A percentile compares a stretch with the other conserved stretches of the same genome.
These are phyloP conservation scores for Oryza glaberrima DNA, from an alignment of 176 grass and related monocot species.

Conservation along the genomic window DNA sequence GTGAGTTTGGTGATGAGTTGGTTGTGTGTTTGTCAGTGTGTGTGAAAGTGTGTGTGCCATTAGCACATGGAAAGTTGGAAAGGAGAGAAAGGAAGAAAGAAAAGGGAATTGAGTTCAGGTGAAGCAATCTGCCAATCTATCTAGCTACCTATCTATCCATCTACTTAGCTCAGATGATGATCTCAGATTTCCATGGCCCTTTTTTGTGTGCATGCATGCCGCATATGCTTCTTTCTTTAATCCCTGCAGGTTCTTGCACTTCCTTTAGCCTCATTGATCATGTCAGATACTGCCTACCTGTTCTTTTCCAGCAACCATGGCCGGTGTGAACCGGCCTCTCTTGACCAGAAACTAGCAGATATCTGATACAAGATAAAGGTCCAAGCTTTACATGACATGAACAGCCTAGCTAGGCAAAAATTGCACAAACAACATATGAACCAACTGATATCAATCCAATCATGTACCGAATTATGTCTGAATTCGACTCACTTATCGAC, in stretches of 20 bases:
- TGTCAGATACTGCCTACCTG: slow-evolving; percentile 32
- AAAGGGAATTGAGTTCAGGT: slow-evolving; percentile 66
- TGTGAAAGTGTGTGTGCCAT: slow-evolving; percentile 55
- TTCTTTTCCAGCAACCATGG: slow-evolving; percentile 41
- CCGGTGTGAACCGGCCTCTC: background rate
- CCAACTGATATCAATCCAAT: background rate
- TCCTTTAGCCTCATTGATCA: slow-evolving; percentile 1
- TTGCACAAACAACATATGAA: background rate
- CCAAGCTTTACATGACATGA: slow-evolving; percentile 1
- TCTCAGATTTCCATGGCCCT: slow-evolving; percentile 43
- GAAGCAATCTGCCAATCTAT: slow-evolving; percentile 51
- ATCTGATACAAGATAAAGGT: background rate
- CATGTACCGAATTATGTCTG: background rate
- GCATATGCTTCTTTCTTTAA: slow-evolving; percentile 51
- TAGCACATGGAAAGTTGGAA: slow-evolving; percentile 83
- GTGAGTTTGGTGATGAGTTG: slow-evolving; percentile 43
- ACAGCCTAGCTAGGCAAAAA: background rate
- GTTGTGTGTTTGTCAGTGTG: slow-evolving; percentile 36
- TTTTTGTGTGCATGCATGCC: slow-evolving; percentile 42
- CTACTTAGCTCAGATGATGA: slow-evolving; percentile 1
- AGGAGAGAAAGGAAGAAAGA: slow-evolving; percentile 55
- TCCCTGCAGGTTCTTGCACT: slow-evolving; percentile 34
- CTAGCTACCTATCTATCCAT: background rate
- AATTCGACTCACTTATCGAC: background rate
- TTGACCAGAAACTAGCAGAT: slow-evolving; percentile 35